A percentile compares a stretch with the other conserved stretches of the same genome.
Evolutionary conservation across 768 basidiomycete species (phyloP).

Genomic region (Serpula lacrymans): DNA sequence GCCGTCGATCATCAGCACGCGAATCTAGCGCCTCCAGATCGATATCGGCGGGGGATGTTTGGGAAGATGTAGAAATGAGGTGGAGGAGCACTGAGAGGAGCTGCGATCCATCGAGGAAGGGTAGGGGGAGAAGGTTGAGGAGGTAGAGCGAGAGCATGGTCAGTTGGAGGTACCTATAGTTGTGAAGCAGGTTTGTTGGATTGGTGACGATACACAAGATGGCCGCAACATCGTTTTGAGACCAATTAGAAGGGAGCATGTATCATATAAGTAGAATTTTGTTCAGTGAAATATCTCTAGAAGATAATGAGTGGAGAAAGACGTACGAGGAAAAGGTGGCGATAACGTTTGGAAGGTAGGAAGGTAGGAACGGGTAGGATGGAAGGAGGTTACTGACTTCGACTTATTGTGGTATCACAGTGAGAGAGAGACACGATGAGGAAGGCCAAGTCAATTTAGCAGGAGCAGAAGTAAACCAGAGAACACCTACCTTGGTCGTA

Average conservation of each 20-base stretch:
- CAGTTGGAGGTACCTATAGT: slow-evolving; percentile 57
- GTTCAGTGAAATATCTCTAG: background rate
- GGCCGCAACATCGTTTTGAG: background rate
- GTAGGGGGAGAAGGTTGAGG: slow-evolving; percentile 78
- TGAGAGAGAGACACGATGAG: background rate
- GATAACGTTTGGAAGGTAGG: slow-evolving; percentile 35
- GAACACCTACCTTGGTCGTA: slow-evolving; percentile 57
- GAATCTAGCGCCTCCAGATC: too few relatives aligned
- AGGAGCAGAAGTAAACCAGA: slow-evolving; percentile 3
- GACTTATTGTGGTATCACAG: too few relatives aligned
- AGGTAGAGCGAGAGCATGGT: slow-evolving; percentile 76
- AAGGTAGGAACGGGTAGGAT: slow-evolving; percentile 26
- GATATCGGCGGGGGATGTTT: too few relatives aligned
- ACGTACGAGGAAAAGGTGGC: slow-evolving; percentile 56
- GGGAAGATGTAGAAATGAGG: too few relatives aligned
- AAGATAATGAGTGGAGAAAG: background rate
- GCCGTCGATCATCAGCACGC: too few relatives aligned
- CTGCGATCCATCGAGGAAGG: slow-evolving; percentile 67
- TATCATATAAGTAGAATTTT: too few relatives aligned
- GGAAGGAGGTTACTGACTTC: slow-evolving; percentile 48
- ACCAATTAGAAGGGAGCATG: too few relatives aligned
- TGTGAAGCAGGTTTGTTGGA: background rate
- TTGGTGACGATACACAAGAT: background rate
- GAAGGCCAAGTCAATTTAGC: background rate
- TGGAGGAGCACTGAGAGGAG: slow-evolving; percentile 40